Evolutionary conservation across 495 filamentous ascomycete species (phyloP), one percentile per base, ranked within the genome.

Genomic region (Letharia columbiana): DNA sequence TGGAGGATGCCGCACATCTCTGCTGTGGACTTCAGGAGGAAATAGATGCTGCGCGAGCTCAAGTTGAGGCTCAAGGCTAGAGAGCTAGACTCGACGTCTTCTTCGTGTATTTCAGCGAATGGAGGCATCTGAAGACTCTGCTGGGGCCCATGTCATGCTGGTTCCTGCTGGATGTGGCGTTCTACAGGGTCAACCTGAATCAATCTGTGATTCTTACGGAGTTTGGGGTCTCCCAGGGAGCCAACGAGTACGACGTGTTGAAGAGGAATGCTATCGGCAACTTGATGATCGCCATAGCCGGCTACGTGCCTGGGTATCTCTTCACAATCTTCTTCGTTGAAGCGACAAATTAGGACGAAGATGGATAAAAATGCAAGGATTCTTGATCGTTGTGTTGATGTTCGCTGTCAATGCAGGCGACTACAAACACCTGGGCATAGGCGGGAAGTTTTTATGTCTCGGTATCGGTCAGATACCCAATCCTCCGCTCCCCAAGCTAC

Each of bases 141-240:
- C 62, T 72, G 13, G 71, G 67, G 6, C 67, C 68, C 5, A 66
- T 57, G 18, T 62, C 63, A 17, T 54, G 61, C 20, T 73, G 71
- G 71, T 73, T 71, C 40, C 52, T 72, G 44, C 52, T 72, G 37
- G 75, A 77, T 47, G 74, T 77, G 47, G 74, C 75, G 33, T 77
- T 75, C 67, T 77, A 77, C 49, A 75, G 75, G n/a, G 67, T 74
- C 50, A 77, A 77, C 42, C 74, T 77, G 61, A 77, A 77, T 50
- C 75, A 77, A 52, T 76, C 75, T 23, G 66, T 77, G 23, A 72
- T 77, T 10, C 62, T 77, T 4, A 35, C 56, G 10, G 67, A 68
- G 39, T 77, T 77, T 49, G 75, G 75, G 2, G 76, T 68, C 58
- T 71, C 74, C 3, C 71, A 71, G 5, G 75, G 76, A 13, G 61